phyloP scores from a whole-genome alignment of 2,329 filamentous ascomycete species.

The Onygenales sp. region DNA sequence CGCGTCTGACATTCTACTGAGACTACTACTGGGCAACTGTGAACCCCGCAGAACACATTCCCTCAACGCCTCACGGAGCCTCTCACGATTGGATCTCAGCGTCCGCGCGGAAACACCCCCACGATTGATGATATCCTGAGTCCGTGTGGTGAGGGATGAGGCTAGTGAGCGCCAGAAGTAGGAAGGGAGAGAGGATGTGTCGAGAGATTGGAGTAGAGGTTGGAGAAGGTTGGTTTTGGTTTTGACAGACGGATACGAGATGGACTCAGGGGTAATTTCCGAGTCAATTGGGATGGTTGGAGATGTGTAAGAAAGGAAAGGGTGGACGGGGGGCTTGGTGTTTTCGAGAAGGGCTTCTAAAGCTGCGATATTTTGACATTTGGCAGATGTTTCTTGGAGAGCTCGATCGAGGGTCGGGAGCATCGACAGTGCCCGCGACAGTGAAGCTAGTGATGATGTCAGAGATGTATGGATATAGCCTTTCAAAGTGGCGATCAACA shows the following conservation, averaged over 20 bases:
- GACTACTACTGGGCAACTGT: slow-evolving; percentile 50
- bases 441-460: slow-evolving; percentile 64
- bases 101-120: slow-evolving; percentile 79
- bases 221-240: slow-evolving; percentile 52
- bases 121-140: slow-evolving; percentile 73
- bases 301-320: slow-evolving; percentile 40
- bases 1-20: slow-evolving; percentile 32
- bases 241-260: slow-evolving; percentile 15
- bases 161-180: slow-evolving; percentile 94
- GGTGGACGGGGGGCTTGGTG: slow-evolving; percentile 59
- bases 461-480: slow-evolving; percentile 72
- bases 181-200: slow-evolving; percentile 76
- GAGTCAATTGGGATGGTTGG: slow-evolving; percentile 16
- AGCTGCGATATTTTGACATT: slow-evolving; percentile 87
- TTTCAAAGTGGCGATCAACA: slow-evolving; percentile 69
- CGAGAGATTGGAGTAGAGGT: slow-evolving; percentile 65
- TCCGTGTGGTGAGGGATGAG: slow-evolving; percentile 61
- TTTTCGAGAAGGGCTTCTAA: slow-evolving; percentile 67
- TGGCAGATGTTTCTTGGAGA: slow-evolving; percentile 67
- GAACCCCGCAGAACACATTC: slow-evolving; percentile 76
- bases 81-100: slow-evolving; percentile 63
- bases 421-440: slow-evolving; percentile 67
- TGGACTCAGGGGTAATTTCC: slow-evolving; percentile 7
- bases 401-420: slow-evolving; percentile 75
- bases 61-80: slow-evolving; percentile 65